Conservation (phyloP, 108 stramenopile species). For the Aurantiochytrium sp. region DNA sequence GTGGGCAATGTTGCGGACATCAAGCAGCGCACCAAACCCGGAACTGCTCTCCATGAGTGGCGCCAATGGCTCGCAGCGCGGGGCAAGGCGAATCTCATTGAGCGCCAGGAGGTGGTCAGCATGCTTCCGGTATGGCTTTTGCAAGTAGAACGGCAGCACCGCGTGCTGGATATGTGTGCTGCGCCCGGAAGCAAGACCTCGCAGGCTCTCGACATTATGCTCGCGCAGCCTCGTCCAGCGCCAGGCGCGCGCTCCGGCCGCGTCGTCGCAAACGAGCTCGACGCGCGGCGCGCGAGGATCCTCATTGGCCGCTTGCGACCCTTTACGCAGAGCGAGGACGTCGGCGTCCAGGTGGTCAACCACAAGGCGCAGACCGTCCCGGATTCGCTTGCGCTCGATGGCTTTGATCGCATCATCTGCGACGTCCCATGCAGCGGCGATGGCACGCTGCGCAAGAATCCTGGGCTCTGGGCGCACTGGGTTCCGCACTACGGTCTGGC, state of each 20-base stretch:
- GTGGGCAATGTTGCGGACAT: neutral
- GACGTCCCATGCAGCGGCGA: constrained; percentile 86
- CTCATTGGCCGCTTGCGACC: constrained; percentile 83
- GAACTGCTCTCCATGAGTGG: neutral
- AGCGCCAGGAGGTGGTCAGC: constrained; percentile 90
- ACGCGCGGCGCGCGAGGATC: constrained; percentile 74
- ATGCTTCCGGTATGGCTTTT: constrained; percentile 95
- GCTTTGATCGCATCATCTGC: constrained; percentile 64
- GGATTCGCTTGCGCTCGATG: neutral
- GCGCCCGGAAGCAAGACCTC: constrained; percentile 77
- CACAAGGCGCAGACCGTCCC: constrained; percentile 86
- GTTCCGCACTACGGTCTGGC: constrained; percentile 55
- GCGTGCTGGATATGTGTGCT: constrained; percentile 75
- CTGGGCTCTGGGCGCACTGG: constrained; percentile 68
- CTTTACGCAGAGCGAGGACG: constrained; percentile 54
- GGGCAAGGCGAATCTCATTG: neutral
- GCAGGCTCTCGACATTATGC: constrained; percentile 71
- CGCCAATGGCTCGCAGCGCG: neutral
- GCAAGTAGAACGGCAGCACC: constrained; percentile 46
- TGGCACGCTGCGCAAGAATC: constrained; percentile 78
- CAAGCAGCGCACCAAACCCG: neutral
- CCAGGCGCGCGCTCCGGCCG: neutral
- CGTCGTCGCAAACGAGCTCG: constrained; percentile 78
- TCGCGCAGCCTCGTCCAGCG: neutral
- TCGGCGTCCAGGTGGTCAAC: constrained; percentile 67